A percentile compares a stretch with the other conserved stretches of the same genome.
These are phyloP conservation scores for Mycena rebaudengoi DNA, from an alignment of 768 basidiomycete species.

Conservation along the genomic window DNA sequence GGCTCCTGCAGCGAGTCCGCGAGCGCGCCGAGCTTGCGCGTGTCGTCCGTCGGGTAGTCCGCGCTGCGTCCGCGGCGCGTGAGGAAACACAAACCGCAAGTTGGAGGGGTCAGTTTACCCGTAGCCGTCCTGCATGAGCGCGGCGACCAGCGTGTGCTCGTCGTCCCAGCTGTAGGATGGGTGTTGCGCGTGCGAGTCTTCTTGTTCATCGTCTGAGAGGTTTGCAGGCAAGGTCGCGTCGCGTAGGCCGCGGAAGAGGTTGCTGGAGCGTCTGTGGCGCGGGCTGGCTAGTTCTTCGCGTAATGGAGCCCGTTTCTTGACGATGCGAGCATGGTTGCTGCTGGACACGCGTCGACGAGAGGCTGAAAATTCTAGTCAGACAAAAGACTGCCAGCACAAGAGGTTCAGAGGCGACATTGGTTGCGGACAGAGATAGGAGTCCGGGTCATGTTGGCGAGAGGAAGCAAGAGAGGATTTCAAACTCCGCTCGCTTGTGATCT, in stretches of 20 bases:
- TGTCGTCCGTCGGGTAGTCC: constrained; percentile 33
- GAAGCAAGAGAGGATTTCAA: not conserved
- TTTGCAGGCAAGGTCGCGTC: no score
- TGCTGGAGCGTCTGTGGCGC: constrained; percentile 18
- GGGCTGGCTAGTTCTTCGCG: no score
- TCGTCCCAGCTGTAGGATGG: constrained; percentile 59
- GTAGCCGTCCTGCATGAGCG: constrained; percentile 50
- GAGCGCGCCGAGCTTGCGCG: constrained; percentile 44
- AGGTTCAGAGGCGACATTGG: not conserved
- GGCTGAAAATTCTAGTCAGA: no score
- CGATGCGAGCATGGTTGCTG: no score
- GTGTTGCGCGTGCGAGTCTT: constrained; percentile 14
- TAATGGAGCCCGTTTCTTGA: no score
- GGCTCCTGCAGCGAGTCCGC: constrained; percentile 51
- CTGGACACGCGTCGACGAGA: no score
- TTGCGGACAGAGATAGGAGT: constrained; percentile 12
- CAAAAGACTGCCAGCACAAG: no score
- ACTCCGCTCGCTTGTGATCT: constrained; percentile 9
- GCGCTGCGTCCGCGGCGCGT: no score
- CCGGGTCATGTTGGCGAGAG: constrained; percentile 12
- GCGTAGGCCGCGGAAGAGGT: constrained; percentile 17
- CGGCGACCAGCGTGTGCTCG: constrained; percentile 60
- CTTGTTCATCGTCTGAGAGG: constrained; percentile 36
- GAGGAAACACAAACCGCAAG: no score
- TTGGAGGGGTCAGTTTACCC: no score